Evolutionary conservation across 2,329 filamentous ascomycete species (phyloP).

Genomic region (Trichoderma simmonsii): DNA sequence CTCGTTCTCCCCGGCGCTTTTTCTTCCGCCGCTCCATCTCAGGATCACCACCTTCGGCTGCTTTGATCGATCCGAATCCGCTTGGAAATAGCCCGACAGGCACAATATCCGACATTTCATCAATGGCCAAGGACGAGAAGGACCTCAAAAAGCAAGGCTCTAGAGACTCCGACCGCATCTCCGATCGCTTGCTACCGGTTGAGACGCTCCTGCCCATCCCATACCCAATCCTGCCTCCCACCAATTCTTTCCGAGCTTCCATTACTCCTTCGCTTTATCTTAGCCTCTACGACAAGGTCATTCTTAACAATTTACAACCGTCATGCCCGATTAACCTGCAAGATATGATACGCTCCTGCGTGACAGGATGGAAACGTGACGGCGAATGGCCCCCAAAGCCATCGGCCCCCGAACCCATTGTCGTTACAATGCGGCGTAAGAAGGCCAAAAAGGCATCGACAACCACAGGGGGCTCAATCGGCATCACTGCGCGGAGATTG

Average conservation of each 20-base stretch:
- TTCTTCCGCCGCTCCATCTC: slow-evolving; percentile 49
- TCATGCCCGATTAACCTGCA: slow-evolving; percentile 83
- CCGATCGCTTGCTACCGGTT: slow-evolving; percentile 40
- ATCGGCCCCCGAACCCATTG: slow-evolving; percentile 40
- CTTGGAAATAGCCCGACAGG: slow-evolving; percentile 32
- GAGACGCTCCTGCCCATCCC: slow-evolving; percentile 68
- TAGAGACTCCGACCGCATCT: slow-evolving; percentile 33
- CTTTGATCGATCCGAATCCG: slow-evolving; percentile 12
- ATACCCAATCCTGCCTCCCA: slow-evolving; percentile 66
- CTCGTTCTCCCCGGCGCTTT: slow-evolving; percentile 47
- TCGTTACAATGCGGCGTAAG: slow-evolving; percentile 37
- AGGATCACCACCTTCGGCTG: slow-evolving; percentile 36
- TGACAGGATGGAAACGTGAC: slow-evolving; percentile 87
- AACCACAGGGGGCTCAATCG: slow-evolving; percentile 25
- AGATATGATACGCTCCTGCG: slow-evolving; percentile 76
- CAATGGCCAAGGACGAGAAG: slow-evolving; percentile 36
- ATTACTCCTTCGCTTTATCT: slow-evolving; percentile 73
- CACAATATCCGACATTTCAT: slow-evolving; percentile 43
- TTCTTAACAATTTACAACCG: slow-evolving; percentile 74
- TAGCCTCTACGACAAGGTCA: slow-evolving; percentile 85
- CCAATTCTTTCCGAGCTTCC: slow-evolving; percentile 72
- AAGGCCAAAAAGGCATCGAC: slow-evolving; percentile 35
- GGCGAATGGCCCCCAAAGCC: slow-evolving; percentile 78
- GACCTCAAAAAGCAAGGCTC: slow-evolving; percentile 32
- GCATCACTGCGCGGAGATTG: slow-evolving; percentile 40